Evolutionary conservation across 176 grass and related monocot species (phyloP).

Genomic region (Hordeum marinum): DNA sequence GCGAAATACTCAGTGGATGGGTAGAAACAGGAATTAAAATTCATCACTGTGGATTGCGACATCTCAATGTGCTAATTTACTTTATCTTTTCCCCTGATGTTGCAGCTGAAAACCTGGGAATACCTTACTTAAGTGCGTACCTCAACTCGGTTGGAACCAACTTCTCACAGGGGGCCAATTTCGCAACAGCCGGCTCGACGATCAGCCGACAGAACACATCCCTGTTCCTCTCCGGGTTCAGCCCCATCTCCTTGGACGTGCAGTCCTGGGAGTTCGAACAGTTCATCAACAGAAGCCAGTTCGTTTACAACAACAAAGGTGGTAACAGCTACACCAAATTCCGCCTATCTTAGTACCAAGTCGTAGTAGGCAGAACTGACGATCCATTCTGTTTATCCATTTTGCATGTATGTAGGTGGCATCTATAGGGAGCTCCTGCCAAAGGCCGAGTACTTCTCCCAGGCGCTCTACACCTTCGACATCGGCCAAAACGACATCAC

Average conservation of each 20-base stretch:
- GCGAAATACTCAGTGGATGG: not conserved
- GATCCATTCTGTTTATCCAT: not conserved
- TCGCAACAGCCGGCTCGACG: slow-evolving; percentile 82
- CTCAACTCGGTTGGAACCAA: slow-evolving; percentile 84
- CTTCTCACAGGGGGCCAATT: slow-evolving; percentile 88
- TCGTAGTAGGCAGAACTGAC: not conserved
- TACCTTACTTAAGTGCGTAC: slow-evolving; percentile 76
- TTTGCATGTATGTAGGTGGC: slow-evolving; percentile 30
- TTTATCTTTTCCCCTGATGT: not conserved
- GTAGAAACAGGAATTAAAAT: not conserved
- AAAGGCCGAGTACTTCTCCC: slow-evolving; percentile 66
- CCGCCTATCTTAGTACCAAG: not conserved
- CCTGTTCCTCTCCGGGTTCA: slow-evolving; percentile 69
- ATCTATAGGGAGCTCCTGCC: slow-evolving; percentile 69
- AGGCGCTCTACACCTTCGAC: slow-evolving; percentile 93
- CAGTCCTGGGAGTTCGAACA: slow-evolving; percentile 85
- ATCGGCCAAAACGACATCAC: slow-evolving; percentile 97
- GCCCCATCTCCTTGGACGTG: slow-evolving; percentile 84
- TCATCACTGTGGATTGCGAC: not conserved
- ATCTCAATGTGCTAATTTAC: not conserved
- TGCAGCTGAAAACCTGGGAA: slow-evolving; percentile 66
- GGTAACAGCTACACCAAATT: not conserved
- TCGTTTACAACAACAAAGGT: slow-evolving; percentile 54
- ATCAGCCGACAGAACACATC: slow-evolving; percentile 74
- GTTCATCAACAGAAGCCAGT: slow-evolving; percentile 72